Base-by-base conservation (phyloP, 2,329 filamentous ascomycete species). In the Colletotrichum gigasporum region DNA sequence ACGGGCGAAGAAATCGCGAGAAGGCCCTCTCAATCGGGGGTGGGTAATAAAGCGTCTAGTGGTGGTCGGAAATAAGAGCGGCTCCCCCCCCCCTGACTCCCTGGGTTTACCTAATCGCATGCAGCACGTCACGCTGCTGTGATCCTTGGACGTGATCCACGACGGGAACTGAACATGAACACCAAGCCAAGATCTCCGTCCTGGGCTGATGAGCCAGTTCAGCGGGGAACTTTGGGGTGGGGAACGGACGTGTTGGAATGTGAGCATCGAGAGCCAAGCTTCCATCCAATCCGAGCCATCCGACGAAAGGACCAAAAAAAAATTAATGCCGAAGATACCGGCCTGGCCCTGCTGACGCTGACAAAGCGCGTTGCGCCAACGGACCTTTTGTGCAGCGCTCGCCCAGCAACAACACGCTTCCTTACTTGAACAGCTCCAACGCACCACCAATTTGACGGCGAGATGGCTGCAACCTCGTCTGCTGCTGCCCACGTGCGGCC, bases 271-370 rank as follows among this genome's bases (percentile, higher is more conserved):
- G 42, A 42, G 26, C 26, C n/a, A 22, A n/a, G 16, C 18, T 18
- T 4, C 35, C 39, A 32, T 18, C 60, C 32, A 53, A 42, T 53
- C 60, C 60, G 60, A 63, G 28, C 0, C 5, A 60, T 63, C 60
- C 60, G 53, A 45, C 20, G 30, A 22, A 34, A 34, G 16, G 28
- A 2, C 41, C 39, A 20, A 34, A 39, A n/a, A n/a, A n/a, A n/a
- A n/a, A n/a, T n/a, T 26, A 18, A 34, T 35, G 16, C 53, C 53
- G 53, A 56, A 18, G 54, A 34, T 47, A 42, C 47, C 47, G 45
- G 42, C n/a, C n/a, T n/a, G n/a, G n/a, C n/a, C n/a, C 12, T n/a
- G 32, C 41, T 22, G 20, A n/a, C 34, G 60, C 54, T 58, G 47
- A 60, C 34, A 60, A 60, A 37, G 45, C 56, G 58, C n/a, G n/a